phyloP scores from a whole-genome alignment of 2,329 filamentous ascomycete species.

The Diaporthe sp. region DNA sequence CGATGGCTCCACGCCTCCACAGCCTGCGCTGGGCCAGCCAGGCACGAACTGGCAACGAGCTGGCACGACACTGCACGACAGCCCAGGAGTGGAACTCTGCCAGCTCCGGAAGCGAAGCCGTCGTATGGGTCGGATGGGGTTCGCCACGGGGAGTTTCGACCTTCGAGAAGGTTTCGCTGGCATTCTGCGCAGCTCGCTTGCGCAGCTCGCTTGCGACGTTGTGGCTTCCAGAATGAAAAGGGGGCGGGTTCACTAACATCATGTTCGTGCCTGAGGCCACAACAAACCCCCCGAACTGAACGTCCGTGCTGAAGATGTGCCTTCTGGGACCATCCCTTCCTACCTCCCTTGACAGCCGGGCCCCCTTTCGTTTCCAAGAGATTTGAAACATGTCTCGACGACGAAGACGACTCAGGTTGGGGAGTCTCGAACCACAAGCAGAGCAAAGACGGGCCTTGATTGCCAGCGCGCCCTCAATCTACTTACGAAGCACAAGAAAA shows the following conservation, averaged over 20 bases:
- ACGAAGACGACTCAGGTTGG: slow-evolving; percentile 26
- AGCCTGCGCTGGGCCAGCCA: slow-evolving; percentile 13
- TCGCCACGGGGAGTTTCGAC: slow-evolving; percentile 17
- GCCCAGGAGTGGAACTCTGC: slow-evolving; percentile 2
- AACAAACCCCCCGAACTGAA: background rate
- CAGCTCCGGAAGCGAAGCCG: slow-evolving; percentile 19
- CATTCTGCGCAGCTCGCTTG: slow-evolving; percentile 34
- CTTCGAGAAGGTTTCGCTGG: slow-evolving; percentile 36
- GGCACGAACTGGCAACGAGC: slow-evolving; percentile 19
- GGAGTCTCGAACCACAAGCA: background rate
- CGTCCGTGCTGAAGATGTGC: slow-evolving; percentile 15
- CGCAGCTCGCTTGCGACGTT: slow-evolving; percentile 22
- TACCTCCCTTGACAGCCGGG: slow-evolving; percentile 13
- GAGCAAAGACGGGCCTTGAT: background rate
- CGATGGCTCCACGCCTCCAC: slow-evolving; percentile 7
- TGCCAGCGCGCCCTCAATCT: background rate
- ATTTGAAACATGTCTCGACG: slow-evolving; percentile 35
- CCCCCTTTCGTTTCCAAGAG: slow-evolving; percentile 21
- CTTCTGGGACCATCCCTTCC: slow-evolving; percentile 30
- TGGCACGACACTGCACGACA: slow-evolving; percentile 1
- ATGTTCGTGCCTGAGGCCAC: slow-evolving; percentile 20
- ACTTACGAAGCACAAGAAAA: background rate
- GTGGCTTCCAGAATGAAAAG: slow-evolving; percentile 27
- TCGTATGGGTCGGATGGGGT: background rate
- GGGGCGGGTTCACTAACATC: slow-evolving; percentile 30